Evolutionary conservation across 2,329 filamentous ascomycete genomes (phyloP), one percentile per base, ranked within the genome.

Genomic region (Calonectria leucothoes): DNA sequence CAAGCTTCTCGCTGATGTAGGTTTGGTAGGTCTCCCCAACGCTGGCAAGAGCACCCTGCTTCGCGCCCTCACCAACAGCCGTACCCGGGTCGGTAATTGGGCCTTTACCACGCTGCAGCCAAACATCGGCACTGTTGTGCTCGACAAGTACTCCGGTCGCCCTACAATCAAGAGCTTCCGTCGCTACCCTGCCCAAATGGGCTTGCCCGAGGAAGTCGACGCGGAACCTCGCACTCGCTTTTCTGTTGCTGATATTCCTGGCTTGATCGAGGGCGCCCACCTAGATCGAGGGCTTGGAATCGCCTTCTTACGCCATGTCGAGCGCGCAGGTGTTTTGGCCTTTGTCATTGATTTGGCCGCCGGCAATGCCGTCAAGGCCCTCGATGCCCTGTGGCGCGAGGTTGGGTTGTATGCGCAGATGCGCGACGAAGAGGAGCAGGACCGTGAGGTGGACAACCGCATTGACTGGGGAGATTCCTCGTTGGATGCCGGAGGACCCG

Each of bases 61-160:
- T 20, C 93, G 97, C 23, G 93, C 96, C 4, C 87, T 99, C 79
- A 98, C 93, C 79, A 96, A 96, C 83, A 97, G 94, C 82, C 93
- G 95, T 73, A 95, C 97, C 2, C 91, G 97, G 48, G 92, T 99
- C 35, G 97, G 97, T 49, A 93, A 94, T 82, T 99, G 97, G 97
- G 96, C 95, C 12, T 99, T 99, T 83, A 99, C 97, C 4, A 99
- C 97, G 0, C 88, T 99, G 11, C 93, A 96, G 78, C 97, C 97
- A 3, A 98, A 98, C 78, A 97, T 99, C 69, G 97, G 97, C 65
- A 99, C 97, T 0, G 95, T 99, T 8, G 93, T 98, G 17, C 90
- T 99, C 14, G 97, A 99, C 83, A 91, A 96, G 82, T 91, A 97
- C 86, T 93, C 92, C 71, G 95, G 96, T 3, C 91, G 94, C 0